Evolutionary conservation across 106 monocot genomes (phyloP).

Genomic region (Amphibolis antarctica): DNA sequence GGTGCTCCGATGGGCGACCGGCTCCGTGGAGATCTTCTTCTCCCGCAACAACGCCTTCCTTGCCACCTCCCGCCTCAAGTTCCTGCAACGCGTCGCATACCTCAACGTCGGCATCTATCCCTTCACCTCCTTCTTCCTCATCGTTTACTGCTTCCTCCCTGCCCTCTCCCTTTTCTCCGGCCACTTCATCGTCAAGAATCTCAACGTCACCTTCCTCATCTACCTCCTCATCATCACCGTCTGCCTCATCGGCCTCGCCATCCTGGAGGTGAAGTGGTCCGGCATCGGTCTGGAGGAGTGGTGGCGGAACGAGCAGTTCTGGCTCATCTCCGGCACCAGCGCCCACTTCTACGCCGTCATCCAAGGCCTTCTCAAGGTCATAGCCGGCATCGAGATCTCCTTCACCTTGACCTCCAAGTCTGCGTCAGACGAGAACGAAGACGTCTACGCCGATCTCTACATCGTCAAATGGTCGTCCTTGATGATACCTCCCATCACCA

Average conservation of each 20-base stretch:
- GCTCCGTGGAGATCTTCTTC: conserved; percentile 94
- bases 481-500: conserved; percentile 58
- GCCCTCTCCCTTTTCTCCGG: conserved; percentile 85
- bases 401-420: conserved; percentile 79
- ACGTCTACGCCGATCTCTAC: conserved; percentile 67
- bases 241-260: conserved; percentile 48
- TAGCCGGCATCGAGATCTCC: conserved; percentile 73
- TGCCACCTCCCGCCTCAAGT: conserved; percentile 47
- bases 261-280: conserved; percentile 84
- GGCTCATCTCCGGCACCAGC: conserved; percentile 87
- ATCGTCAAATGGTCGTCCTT: conserved; percentile 57
- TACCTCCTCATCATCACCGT: conserved; percentile 82
- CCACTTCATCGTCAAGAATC: conserved; percentile 61
- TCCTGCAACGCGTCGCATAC: conserved; percentile 81
- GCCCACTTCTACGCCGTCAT: conserved; percentile 79
- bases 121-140: conserved; percentile 86
- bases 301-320: conserved; percentile 95
- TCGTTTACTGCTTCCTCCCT: conserved; percentile 75
- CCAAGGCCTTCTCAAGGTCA: conserved; percentile 58
- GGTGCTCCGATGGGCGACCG: conserved; percentile 83
- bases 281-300: conserved; percentile 73
- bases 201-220: conserved; percentile 55
- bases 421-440: conserved; percentile 43
- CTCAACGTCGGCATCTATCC: conserved; percentile 92
- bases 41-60: conserved; percentile 70